These are phyloP conservation scores for Arthrobotrys megalospora DNA, from an alignment of 2,329 filamentous ascomycete genomes.

Conservation along the genomic window DNA sequence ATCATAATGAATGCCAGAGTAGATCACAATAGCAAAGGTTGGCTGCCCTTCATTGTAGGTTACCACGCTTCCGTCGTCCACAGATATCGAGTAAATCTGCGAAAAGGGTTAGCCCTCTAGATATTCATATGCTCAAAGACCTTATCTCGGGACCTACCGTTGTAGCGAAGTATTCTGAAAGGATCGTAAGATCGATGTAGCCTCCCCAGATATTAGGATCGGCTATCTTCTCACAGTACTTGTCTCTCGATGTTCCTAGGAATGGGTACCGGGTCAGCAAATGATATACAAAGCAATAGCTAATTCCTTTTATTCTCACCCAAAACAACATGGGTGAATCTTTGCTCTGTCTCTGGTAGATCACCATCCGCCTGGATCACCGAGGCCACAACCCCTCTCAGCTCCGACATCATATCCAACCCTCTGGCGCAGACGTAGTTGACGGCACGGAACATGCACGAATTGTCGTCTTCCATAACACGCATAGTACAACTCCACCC, in stretches of 20 bases:
- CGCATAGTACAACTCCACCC: slow-evolving; percentile 71
- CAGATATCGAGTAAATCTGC: slow-evolving; percentile 64
- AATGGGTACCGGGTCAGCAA: slow-evolving; percentile 2
- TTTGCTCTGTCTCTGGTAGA: slow-evolving; percentile 73
- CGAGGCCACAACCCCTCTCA: slow-evolving; percentile 83
- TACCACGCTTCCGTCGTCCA: slow-evolving; percentile 74
- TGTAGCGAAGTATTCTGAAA: slow-evolving; percentile 86
- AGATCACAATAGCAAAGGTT: slow-evolving; percentile 81
- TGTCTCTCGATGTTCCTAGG: slow-evolving; percentile 66
- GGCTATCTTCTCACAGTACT: slow-evolving; percentile 87
- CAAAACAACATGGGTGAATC: slow-evolving; percentile 83
- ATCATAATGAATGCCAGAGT: slow-evolving; percentile 95
- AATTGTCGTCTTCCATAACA: slow-evolving; percentile 97
- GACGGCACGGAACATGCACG: slow-evolving; percentile 91
- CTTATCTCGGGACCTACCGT: slow-evolving; percentile 75
- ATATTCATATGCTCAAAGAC: neutral
- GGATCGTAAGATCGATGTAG: slow-evolving; percentile 87
- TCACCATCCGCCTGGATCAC: slow-evolving; percentile 74
- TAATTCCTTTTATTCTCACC: slow-evolving; percentile 70
- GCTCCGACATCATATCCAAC: slow-evolving; percentile 77
- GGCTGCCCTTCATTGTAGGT: slow-evolving; percentile 71
- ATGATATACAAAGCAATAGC: slow-evolving; percentile 68
- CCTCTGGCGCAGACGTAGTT: slow-evolving; percentile 80
- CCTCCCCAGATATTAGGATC: slow-evolving; percentile 89
- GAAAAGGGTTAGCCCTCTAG: slow-evolving; percentile 22